Evolutionary conservation across 129 eudicot species (phyloP).

Genomic region (Smallanthus sonchifolius): DNA sequence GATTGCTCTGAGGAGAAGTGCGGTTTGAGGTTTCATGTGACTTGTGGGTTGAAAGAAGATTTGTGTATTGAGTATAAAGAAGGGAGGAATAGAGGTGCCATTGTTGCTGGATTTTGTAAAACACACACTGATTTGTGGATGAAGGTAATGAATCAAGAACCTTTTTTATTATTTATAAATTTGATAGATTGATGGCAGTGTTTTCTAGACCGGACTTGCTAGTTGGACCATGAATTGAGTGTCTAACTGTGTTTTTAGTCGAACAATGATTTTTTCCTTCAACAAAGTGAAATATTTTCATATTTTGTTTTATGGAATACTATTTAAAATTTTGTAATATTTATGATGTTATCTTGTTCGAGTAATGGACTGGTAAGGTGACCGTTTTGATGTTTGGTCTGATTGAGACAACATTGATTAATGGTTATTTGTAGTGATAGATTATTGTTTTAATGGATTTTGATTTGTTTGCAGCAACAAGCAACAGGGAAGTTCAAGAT

Average conservation of each 20-base stretch:
- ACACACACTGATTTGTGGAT: conserved; percentile 68
- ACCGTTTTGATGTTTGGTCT: too few relatives aligned
- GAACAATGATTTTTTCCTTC: too few relatives aligned
- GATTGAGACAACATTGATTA: too few relatives aligned
- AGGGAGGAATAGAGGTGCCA: conserved; percentile 55
- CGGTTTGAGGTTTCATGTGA: conserved; percentile 69
- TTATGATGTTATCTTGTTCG: too few relatives aligned
- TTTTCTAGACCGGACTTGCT: neutral
- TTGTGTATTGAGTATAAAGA: conserved; percentile 71
- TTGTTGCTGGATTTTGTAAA: conserved; percentile 84
- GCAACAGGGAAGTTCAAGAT: conserved; percentile 88
- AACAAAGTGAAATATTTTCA: too few relatives aligned
- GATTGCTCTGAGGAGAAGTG: conserved; percentile 92
- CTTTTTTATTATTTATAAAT: neutral
- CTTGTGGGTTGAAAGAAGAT: conserved; percentile 76
- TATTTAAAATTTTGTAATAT: too few relatives aligned
- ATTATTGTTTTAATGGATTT: neutral
- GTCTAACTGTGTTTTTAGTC: too few relatives aligned
- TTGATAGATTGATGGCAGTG: neutral
- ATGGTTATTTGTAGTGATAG: neutral
- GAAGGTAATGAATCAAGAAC: conserved; percentile 39
- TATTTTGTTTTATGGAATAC: too few relatives aligned
- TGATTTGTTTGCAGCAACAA: conserved; percentile 76
- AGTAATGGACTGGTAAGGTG: too few relatives aligned
- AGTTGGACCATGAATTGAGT: too few relatives aligned